phyloP scores from a whole-genome alignment of 2,329 filamentous ascomycete species.

The Penicillium frequentans region DNA sequence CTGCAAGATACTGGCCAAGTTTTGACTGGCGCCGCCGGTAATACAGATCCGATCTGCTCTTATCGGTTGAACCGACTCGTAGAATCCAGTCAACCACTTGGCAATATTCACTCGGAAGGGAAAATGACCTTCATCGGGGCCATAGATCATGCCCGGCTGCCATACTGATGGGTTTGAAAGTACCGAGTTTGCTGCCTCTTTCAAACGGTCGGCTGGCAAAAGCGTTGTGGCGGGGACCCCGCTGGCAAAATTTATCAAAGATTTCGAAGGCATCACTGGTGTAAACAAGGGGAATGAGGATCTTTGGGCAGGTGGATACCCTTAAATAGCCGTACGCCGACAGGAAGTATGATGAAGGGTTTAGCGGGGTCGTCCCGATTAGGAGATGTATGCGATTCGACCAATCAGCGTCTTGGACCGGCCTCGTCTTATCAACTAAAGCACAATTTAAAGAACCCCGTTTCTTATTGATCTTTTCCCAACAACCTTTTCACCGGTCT shows the following conservation, averaged over 20 bases:
- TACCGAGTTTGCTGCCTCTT: not conserved
- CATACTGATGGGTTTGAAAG: not conserved
- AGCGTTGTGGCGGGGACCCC: not conserved
- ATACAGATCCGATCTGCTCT: constrained; percentile 65
- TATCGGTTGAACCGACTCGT: constrained; percentile 44
- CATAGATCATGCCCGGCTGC: constrained; percentile 56
- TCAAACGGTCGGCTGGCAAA: not conserved
- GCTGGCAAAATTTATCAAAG: not conserved
- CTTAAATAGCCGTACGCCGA: not conserved
- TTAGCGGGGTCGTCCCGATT: not conserved
- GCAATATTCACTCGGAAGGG: constrained; percentile 67
- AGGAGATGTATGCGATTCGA: not conserved
- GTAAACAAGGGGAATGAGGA: not conserved
- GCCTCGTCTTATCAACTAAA: not conserved
- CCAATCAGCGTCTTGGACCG: not conserved
- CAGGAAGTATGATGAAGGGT: not conserved
- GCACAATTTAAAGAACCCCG: not conserved
- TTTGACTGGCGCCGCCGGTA: constrained; percentile 80
- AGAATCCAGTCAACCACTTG: constrained; percentile 65
- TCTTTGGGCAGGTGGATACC: not conserved
- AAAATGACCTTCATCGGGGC: constrained; percentile 69
- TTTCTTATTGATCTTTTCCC: not conserved
- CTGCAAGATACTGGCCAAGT: constrained; percentile 70
- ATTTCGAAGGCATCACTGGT: not conserved
- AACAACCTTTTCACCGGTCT: not conserved